Conservation (phyloP, 345 rosid genomes). For the Fremontodendron californicum region DNA sequence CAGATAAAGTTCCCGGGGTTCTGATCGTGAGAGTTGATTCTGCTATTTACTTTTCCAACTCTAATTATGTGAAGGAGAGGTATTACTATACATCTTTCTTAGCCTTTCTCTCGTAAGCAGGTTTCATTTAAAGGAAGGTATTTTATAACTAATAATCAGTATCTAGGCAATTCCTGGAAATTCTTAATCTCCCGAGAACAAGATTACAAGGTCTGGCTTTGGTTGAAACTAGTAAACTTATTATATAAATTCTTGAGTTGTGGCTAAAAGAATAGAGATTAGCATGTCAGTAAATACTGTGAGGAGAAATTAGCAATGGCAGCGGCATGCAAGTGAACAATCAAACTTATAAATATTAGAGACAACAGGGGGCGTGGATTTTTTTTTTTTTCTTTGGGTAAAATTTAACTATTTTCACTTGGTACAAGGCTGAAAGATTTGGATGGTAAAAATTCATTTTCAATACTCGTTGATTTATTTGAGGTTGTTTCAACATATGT, state of each 20-base stretch:
- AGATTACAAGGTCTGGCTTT: background rate
- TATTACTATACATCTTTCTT: slow-evolving; percentile 13
- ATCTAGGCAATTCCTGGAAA: background rate
- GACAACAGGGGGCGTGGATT: background rate
- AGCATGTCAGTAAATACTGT: background rate
- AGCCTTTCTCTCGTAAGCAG: background rate
- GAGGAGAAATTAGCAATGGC: background rate
- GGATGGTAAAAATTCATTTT: background rate
- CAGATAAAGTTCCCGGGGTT: slow-evolving; percentile 71
- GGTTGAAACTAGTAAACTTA: background rate
- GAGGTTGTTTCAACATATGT: background rate
- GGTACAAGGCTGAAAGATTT: background rate
- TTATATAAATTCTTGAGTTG: background rate
- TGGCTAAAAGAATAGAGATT: background rate
- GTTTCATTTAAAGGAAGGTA: background rate
- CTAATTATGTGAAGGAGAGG: slow-evolving; percentile 92
- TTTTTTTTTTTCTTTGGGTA: background rate
- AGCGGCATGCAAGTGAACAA: background rate
- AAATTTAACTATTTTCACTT: background rate
- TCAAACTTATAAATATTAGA: background rate
- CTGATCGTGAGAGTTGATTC: slow-evolving; percentile 88
- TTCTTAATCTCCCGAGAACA: background rate
- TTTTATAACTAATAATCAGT: background rate
- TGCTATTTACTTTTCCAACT: slow-evolving; percentile 95
- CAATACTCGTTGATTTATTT: background rate